Base-by-base conservation (phyloP, 768 basidiomycete genomes). In the Lentinus tigrinus region DNA sequence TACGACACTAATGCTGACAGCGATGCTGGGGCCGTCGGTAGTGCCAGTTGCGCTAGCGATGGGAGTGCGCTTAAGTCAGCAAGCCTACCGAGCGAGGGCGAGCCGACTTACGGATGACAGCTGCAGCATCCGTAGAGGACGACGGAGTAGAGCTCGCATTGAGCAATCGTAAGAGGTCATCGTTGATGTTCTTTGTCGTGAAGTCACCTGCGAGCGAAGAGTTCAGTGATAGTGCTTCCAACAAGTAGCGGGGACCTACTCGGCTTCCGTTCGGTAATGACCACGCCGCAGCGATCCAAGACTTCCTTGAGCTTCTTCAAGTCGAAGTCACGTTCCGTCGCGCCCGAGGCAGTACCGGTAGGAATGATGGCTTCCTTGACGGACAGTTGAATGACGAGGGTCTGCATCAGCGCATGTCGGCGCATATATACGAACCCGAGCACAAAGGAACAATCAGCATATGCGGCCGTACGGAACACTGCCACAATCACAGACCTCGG, bases 281-380 rank as follows among this genome's bases (percentile, higher is more conserved):
- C 91, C 17, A 98, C 87, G 2, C 87, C 88, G 65, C 95, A 98
- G 14, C 96, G 80, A 56, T 98, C 96, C 42, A 98, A 74, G 10
- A 98, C 85, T 4, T 87, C 85, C 64, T 85, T 86, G 38, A 98
- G 77, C 71, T 96, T 97, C 63, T 87, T 85, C 36, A 97, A 74
- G 63, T 98, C 96, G 54, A 95, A 77, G 67, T 98, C 94, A 24
- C 89, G 83, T 68, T 91, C 89, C 0, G 89, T 89, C 2, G 76
- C 85, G 0, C 88, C 89, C 38, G 84, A 80, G 0, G 76, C 74
- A 5, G 90, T 89, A n/a, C 88, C 88, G 0, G 84, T 84, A 2
- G 89, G 79, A 40, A 98, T 77, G 53, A 98, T 81, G 3, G 93
- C 94, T 72, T 99, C 97, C 70, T 98, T 98, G n/a, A 94, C 92